Base-by-base conservation (phyloP, 2,329 filamentous ascomycete species). In the Epichloe aotearoae region DNA sequence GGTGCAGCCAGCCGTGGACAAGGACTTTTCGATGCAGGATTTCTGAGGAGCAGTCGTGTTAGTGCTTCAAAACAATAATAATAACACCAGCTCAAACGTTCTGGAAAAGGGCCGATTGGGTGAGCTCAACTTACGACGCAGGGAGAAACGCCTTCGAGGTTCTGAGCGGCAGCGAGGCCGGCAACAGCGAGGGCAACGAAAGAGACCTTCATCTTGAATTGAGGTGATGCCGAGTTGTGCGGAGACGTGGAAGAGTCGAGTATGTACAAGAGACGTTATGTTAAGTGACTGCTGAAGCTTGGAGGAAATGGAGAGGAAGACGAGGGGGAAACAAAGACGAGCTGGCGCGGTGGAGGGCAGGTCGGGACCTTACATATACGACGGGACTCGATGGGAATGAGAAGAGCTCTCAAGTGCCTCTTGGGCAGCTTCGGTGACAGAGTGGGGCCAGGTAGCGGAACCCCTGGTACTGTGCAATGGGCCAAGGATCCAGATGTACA, bases 151-250 rank as follows among this genome's bases (percentile, higher is more conserved):
- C 60, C 64, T 26, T 53, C 40, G 47, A 71, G 60, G 56, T 66
- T 55, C 59, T 72, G 68, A 34, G 68, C 69, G 47, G 64, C 62
- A 41, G 62, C 68, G 38, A 71, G 53, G 60, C 67, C 61, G 46
- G 60, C 63, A 39, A 59, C 56, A 52, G 62, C 64, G 47, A 67
- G 53, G 49, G 66, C 48, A 34, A 67, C 52, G 51, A 66, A 54
- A 40, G 62, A 48, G 56, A 61, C 56, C 69, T 72, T 73, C 70
- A 73, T 73, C 19, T 57, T 71, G 63, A 54, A 36, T 1, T 40
- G 23, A 14, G 17, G 34, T 14, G 20, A 20, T 15, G 14, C 42
- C 37, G 17, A 36, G 14, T n/a, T 41, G 50, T 39, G 45, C 23
- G 41, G 44, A 36, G 14, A 30, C 3, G 30, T 46, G 33, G 26